These are phyloP conservation scores for Malassezia psittaci DNA, from an alignment of 1,284 basidiomycete genomes.

Conservation along the genomic window DNA sequence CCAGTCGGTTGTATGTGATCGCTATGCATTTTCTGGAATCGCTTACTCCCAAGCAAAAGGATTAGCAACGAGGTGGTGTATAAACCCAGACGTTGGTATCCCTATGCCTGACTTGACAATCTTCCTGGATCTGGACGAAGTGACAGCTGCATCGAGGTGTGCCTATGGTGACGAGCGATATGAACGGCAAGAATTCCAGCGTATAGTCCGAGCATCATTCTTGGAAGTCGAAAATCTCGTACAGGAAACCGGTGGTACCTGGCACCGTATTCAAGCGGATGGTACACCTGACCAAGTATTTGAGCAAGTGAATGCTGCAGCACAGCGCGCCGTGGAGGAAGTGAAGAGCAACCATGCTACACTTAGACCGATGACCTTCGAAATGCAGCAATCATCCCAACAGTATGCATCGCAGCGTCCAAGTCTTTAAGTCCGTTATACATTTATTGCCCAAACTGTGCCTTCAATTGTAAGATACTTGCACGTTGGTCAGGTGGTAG, in stretches of 20 bases:
- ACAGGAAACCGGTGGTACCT: constrained; percentile 21
- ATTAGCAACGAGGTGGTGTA: constrained; percentile 64
- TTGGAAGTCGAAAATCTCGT: constrained; percentile 24
- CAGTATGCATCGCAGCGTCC: constrained; percentile 4
- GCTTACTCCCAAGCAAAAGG: constrained; percentile 83
- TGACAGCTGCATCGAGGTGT: constrained; percentile 62
- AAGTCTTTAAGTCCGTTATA: not conserved
- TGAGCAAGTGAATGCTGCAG: constrained; percentile 23
- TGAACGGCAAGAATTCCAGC: constrained; percentile 48
- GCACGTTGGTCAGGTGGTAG: constrained; percentile 71
- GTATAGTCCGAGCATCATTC: constrained; percentile 42
- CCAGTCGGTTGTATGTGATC: constrained; percentile 71
- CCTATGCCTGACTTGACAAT: constrained; percentile 79
- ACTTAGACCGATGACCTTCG: constrained; percentile 20
- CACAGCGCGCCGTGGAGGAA: constrained; percentile 18
- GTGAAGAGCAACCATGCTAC: constrained; percentile 17
- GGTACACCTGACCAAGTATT: constrained; percentile 35
- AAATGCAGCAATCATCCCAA: constrained; percentile 7
- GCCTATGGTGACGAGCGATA: constrained; percentile 78
- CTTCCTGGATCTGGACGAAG: constrained; percentile 73
- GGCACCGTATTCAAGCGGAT: constrained; percentile 35
- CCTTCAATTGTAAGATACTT: constrained; percentile 62
- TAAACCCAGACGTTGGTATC: constrained; percentile 69
- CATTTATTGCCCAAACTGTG: constrained; percentile 35
- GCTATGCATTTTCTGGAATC: constrained; percentile 93